These are phyloP conservation scores for Colletotrichum sansevieriae DNA, from an alignment of 2,329 filamentous ascomycete genomes.

Conservation along the genomic window DNA sequence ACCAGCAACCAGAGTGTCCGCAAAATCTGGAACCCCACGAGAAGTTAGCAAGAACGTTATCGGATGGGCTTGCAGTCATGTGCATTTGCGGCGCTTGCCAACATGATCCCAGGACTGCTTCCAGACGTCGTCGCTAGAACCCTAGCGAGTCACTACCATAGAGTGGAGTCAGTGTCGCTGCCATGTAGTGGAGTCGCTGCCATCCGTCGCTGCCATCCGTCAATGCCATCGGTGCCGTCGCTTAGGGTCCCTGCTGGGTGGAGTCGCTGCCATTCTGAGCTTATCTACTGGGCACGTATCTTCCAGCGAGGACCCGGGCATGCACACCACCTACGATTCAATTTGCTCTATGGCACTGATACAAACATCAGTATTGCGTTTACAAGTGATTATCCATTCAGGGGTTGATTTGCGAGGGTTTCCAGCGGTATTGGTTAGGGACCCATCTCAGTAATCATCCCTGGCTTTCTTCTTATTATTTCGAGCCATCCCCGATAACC, in stretches of 20 bases:
- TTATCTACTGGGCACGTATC: not conserved
- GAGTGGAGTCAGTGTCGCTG: too few species aligned
- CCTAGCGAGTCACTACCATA: not conserved
- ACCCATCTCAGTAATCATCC: too few species aligned
- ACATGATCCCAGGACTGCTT: not conserved
- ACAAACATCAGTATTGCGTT: not conserved
- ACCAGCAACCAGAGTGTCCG: not conserved
- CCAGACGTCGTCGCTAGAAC: not conserved
- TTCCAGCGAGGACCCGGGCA: slow-evolving; percentile 3
- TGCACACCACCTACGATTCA: not conserved
- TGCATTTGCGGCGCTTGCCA: slow-evolving; percentile 5
- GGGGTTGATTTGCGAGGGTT: slow-evolving; percentile 5
- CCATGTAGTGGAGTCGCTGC: too few species aligned
- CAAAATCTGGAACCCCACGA: not conserved
- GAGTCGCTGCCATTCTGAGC: slow-evolving; percentile 1
- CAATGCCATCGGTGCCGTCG: too few species aligned
- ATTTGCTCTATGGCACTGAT: not conserved
- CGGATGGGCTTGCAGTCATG: not conserved
- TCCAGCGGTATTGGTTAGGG: too few species aligned
- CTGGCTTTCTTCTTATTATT: too few species aligned
- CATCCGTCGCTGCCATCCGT: too few species aligned
- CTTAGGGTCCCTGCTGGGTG: too few species aligned
- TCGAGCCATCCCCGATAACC: too few species aligned
- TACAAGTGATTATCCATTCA: not conserved
- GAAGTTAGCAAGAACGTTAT: not conserved